Percentiles rank a stretch among this genome's conserved stretches.
Conservation (phyloP, 75 land plant species). For the Selaginella moellendorffii region DNA sequence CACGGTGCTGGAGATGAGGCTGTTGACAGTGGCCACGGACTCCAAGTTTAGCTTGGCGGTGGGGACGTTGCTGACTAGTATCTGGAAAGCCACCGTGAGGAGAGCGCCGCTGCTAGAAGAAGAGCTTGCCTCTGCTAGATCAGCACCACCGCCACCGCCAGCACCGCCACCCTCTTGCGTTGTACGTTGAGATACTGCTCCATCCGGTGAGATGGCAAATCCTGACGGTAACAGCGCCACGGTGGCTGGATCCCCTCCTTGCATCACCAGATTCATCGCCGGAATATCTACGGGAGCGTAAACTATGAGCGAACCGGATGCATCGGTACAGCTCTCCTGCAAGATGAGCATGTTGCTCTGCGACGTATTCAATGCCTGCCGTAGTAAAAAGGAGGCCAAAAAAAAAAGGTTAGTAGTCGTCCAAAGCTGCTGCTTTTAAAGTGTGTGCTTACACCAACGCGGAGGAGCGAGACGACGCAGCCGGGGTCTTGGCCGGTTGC, state of each 20-base stretch:
- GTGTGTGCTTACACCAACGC: constrained; percentile 26
- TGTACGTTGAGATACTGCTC: constrained; percentile 20
- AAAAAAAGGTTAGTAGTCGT: neutral
- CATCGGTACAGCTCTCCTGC: constrained; percentile 76
- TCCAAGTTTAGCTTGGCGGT: constrained; percentile 46
- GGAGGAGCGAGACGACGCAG: constrained; percentile 47
- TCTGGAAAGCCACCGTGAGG: constrained; percentile 65
- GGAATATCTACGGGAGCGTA: constrained; percentile 77
- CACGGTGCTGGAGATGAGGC: constrained; percentile 53
- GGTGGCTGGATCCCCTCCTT: constrained; percentile 69
- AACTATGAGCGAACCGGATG: constrained; percentile 54
- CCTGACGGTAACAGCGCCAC: constrained; percentile 89
- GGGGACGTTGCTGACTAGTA: constrained; percentile 44
- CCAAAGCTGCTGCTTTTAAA: neutral
- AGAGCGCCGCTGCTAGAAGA: constrained; percentile 37
- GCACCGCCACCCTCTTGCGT: constrained; percentile 27
- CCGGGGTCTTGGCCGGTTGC: constrained; percentile 75
- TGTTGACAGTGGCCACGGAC: constrained; percentile 62
- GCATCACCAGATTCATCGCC: constrained; percentile 65
- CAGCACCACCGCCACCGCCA: constrained; percentile 18
- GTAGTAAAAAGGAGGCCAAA: neutral
- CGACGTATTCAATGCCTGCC: constrained; percentile 49
- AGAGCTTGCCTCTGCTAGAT: constrained; percentile 9
- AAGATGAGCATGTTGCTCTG: constrained; percentile 86
- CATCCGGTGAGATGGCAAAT: constrained; percentile 77